Base-by-base conservation (phyloP, 345 rosid genomes). In the Hibiscus tridactylites region DNA sequence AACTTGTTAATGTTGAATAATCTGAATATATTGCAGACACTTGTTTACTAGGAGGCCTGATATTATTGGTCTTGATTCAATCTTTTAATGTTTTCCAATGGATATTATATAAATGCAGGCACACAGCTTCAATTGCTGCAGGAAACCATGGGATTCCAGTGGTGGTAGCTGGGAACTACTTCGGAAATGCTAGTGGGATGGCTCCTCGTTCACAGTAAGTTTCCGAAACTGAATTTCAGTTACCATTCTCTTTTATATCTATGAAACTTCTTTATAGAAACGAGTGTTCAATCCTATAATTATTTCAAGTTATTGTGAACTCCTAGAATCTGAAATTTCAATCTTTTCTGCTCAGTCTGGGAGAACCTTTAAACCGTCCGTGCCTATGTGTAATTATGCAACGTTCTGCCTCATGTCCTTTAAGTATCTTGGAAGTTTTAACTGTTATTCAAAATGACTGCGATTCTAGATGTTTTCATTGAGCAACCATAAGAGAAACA, bases 141-240 rank as follows among this genome's bases (percentile, higher is more conserved):
- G 98, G 98, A 39, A 94, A 94, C 82, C 96, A 91, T 75, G 98
- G 98, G 39, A 77, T 94, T 71, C 88, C 97, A 42, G 93, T 85
- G 57, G 72, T 90, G 65, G 96, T 91, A 65, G 83, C 96, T 0
- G 95, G 96, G 12, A 90, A 91, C 83, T 70, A 81, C 83, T 94
- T 90, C 78, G 98, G 97, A 82, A 88, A 87, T 72, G 98, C 98
- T 10, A 91, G 97, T 76, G 98, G 97, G 75, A 91, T 94, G 83
- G 97, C 98, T 83, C 97, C 98, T 81, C 96, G 88, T 76, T 83
- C 97, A 39, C 97, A 91, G 99, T 94, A 83, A 87, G 80, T 75
- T 68, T 65, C 54, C 53, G 9, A 29, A 58, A 15, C 49, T 70
- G 73, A 17, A 8, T 35, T 56, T 46, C 11, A 19, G 29, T 70